Percentiles rank a stretch among this genome's conserved stretches.
phyloP scores from a whole-genome alignment of 2,329 filamentous ascomycete species.

The Cercospora citrullina region DNA sequence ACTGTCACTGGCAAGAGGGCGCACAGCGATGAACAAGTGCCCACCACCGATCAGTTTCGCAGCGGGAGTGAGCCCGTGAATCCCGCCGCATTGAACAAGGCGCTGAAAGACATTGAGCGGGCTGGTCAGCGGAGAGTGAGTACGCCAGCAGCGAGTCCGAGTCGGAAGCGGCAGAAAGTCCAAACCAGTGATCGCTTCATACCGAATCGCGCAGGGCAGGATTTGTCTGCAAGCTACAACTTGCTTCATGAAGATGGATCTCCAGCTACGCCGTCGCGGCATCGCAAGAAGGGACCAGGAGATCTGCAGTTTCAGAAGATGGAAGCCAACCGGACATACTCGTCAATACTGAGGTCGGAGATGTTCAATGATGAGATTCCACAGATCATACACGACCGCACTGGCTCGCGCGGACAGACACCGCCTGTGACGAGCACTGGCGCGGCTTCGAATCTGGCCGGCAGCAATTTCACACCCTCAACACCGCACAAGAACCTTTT shows the following conservation, averaged over 20 bases:
- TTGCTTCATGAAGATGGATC: conserved; percentile 90
- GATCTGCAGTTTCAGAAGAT: conserved; percentile 94
- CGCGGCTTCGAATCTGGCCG: conserved; percentile 67
- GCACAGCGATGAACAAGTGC: conserved; percentile 36
- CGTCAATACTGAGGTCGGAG: conserved; percentile 81
- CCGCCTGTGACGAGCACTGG: conserved; percentile 68
- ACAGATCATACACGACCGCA: conserved; percentile 67
- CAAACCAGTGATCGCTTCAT: conserved; percentile 75
- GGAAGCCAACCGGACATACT: conserved; percentile 93
- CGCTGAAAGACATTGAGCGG: conserved; percentile 62
- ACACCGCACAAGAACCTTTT: conserved; percentile 98
- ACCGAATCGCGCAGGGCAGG: conserved; percentile 87
- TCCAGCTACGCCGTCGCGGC: conserved; percentile 82
- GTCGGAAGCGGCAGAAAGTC: conserved; percentile 66
- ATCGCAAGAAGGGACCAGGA: conserved; percentile 84
- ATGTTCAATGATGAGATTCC: conserved; percentile 90
- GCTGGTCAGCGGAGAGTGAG: conserved; percentile 57
- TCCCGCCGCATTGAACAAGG: conserved; percentile 59
- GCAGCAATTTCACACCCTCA: conserved; percentile 75
- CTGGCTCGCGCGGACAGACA: conserved; percentile 61
- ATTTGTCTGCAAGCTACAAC: conserved; percentile 89
- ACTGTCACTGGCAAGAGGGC: conserved; percentile 53
- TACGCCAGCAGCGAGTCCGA: conserved; percentile 65
- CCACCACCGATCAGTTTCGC: conserved; percentile 27
- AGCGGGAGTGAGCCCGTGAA: conserved; percentile 58